A percentile compares a stretch with the other conserved stretches of the same genome.
phyloP scores from a whole-genome alignment of 331 rosid species.

The Saraca asoca region DNA sequence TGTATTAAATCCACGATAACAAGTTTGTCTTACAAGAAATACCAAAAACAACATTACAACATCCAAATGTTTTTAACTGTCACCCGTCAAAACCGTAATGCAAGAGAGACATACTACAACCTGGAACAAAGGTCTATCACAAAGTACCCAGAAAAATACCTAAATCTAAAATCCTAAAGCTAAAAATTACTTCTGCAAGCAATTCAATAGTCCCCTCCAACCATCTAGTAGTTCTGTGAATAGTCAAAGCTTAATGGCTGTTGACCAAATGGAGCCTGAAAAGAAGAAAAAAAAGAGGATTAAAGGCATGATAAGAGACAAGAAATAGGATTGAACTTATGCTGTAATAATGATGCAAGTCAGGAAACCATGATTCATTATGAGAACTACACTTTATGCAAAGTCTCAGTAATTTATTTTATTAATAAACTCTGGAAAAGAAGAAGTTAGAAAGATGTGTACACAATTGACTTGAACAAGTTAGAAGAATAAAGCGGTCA shows the following conservation, averaged over 20 bases:
- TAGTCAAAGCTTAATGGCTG: constrained; percentile 82
- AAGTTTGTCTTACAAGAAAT: constrained; percentile 30
- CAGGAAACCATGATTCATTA: neutral
- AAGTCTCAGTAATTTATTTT: neutral
- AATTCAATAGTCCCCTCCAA: constrained; percentile 39
- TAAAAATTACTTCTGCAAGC: constrained; percentile 36
- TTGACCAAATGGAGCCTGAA: constrained; percentile 90
- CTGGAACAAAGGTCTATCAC: constrained; percentile 43
- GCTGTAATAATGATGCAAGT: neutral
- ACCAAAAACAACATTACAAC: constrained; percentile 28
- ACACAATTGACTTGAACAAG: neutral
- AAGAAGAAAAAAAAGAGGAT: constrained; percentile 14
- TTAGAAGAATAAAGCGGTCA: constrained; percentile 2
- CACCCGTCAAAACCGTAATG: constrained; percentile 37
- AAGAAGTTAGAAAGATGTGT: too few relatives aligned
- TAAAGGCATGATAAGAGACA: constrained; percentile 15
- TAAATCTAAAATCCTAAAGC: constrained; percentile 39
- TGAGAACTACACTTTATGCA: neutral
- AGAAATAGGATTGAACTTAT: neutral
- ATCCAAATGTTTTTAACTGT: constrained; percentile 36
- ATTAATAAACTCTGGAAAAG: too few relatives aligned
- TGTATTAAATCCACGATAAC: constrained; percentile 33
- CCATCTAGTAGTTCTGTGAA: constrained; percentile 63
- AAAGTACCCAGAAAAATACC: constrained; percentile 20
- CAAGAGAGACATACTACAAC: constrained; percentile 31